Conservation (phyloP, 2,329 filamentous ascomycete genomes). For the Ilyonectria destructans region DNA sequence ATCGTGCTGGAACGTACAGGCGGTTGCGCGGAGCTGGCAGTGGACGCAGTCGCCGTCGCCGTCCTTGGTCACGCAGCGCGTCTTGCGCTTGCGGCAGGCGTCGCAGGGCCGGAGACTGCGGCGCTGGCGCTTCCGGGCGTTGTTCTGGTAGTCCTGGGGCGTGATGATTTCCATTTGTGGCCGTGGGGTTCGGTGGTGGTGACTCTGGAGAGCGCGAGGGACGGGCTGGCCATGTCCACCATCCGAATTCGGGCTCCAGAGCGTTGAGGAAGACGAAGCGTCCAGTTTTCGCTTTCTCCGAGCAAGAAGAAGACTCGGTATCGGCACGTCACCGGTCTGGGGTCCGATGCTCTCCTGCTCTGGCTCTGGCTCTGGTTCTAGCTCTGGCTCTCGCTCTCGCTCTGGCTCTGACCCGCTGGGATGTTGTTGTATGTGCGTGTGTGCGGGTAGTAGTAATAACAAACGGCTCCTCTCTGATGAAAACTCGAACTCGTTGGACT, state of each 20-base stretch:
- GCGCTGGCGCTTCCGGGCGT: constrained; percentile 49
- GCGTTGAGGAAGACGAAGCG: background rate
- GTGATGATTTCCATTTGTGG: constrained; percentile 53
- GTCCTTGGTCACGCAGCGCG: constrained; percentile 53
- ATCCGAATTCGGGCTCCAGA: constrained; percentile 5
- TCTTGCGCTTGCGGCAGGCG: constrained; percentile 54
- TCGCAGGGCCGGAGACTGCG: constrained; percentile 53
- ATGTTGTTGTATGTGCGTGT: background rate
- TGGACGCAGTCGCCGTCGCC: constrained; percentile 50
- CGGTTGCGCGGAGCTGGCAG: constrained; percentile 48
- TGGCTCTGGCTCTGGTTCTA: background rate
- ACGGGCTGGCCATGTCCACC: constrained; percentile 36
- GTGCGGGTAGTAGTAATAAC: background rate
- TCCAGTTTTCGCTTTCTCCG: background rate
- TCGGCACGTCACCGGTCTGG: background rate
- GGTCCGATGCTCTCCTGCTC: background rate
- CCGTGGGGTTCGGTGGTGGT: constrained; percentile 28
- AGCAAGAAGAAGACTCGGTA: background rate
- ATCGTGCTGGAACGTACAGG: constrained; percentile 52
- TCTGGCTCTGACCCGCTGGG: no score
- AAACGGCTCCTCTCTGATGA: background rate
- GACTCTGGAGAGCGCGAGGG: constrained; percentile 25
- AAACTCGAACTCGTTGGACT: background rate
- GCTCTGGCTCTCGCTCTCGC: background rate
- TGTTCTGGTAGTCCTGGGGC: constrained; percentile 52